A percentile compares a stretch with the other conserved stretches of the same genome.
Evolutionary conservation across 495 filamentous ascomycete species (phyloP).

Genomic region (Parathielavia hyrcaniae): DNA sequence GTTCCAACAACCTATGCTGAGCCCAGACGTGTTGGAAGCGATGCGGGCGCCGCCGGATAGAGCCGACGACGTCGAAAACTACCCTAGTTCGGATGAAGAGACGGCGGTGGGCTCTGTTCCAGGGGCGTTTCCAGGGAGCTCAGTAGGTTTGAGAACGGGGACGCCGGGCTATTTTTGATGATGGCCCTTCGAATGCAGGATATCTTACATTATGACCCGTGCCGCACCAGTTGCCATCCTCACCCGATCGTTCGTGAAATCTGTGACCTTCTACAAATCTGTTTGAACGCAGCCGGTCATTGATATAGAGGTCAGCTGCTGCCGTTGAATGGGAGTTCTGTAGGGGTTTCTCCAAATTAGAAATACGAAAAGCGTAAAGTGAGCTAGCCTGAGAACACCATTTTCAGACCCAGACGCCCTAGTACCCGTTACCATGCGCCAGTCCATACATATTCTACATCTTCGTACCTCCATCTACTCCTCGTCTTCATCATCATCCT

Average conservation of each 20-base stretch:
- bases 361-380: not conserved
- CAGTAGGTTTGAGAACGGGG: conserved; percentile 33
- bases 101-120: conserved; percentile 22
- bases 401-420: conserved; percentile 9
- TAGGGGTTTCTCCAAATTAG: too few relatives aligned
- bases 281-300: too few relatives aligned
- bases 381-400: not conserved
- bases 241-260: too few relatives aligned
- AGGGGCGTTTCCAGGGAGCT: conserved; percentile 37
- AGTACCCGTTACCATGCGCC: conserved; percentile 8
- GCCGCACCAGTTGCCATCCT: too few relatives aligned
- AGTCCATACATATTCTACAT: conserved; percentile 10
- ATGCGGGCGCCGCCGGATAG: conserved; percentile 47
- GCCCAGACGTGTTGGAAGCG: conserved; percentile 48
- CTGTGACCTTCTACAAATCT: too few relatives aligned
- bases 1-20: conserved; percentile 54
- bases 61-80: conserved; percentile 45
- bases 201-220: too few relatives aligned
- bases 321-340: too few relatives aligned
- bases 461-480: not conserved
- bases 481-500: conserved; percentile 46
- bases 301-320: not conserved
- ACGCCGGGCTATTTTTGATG: conserved; percentile 38
- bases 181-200: too few relatives aligned
- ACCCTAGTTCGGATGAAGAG: conserved; percentile 45